Percentiles rank a stretch among this genome's conserved stretches.
These are phyloP conservation scores for Aspergillus baeticus DNA, from an alignment of 495 filamentous ascomycete genomes.

Conservation along the genomic window DNA sequence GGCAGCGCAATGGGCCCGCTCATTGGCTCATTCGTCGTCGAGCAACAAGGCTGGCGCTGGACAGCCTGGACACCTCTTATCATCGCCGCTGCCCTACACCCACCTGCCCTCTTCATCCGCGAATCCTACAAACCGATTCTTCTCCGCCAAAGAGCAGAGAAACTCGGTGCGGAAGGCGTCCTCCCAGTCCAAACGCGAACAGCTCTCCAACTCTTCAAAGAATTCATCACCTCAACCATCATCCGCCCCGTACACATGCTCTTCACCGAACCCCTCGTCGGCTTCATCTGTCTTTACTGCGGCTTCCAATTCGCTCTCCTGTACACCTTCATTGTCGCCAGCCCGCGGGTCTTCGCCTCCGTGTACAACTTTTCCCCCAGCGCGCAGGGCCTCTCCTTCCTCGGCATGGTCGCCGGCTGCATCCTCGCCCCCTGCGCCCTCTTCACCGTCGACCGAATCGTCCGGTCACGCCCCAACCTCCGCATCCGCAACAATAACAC, in stretches of 20 bases:
- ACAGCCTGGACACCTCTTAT: constrained; percentile 50
- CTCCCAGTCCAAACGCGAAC: constrained; percentile 58
- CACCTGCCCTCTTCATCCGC: constrained; percentile 39
- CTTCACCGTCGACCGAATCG: constrained; percentile 63
- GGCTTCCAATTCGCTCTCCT: constrained; percentile 63
- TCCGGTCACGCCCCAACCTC: constrained; percentile 64
- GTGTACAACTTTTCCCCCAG: constrained; percentile 67
- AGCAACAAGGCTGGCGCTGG: constrained; percentile 52
- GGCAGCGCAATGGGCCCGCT: constrained; percentile 56
- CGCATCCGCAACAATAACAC: constrained; percentile 64
- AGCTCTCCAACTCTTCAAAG: constrained; percentile 47
- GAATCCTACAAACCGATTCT: constrained; percentile 55
- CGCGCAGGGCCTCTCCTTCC: constrained; percentile 66
- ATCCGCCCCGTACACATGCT: constrained; percentile 56
- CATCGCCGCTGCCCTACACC: constrained; percentile 19
- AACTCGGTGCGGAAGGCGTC: constrained; percentile 9
- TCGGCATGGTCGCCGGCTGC: constrained; percentile 70
- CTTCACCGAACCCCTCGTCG: constrained; percentile 60
- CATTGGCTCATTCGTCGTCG: constrained; percentile 59
- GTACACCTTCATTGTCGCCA: constrained; percentile 66
- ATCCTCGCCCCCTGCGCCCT: constrained; percentile 38
- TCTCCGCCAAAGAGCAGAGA: constrained; percentile 24
- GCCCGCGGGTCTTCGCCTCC: constrained; percentile 70
- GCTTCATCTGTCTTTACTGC: constrained; percentile 50
- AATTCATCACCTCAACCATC: constrained; percentile 27